A percentile compares a stretch with the other conserved stretches of the same genome.
Evolutionary conservation across 2,329 filamentous ascomycete genomes (phyloP).

Genomic region (Xylariaceae sp.): DNA sequence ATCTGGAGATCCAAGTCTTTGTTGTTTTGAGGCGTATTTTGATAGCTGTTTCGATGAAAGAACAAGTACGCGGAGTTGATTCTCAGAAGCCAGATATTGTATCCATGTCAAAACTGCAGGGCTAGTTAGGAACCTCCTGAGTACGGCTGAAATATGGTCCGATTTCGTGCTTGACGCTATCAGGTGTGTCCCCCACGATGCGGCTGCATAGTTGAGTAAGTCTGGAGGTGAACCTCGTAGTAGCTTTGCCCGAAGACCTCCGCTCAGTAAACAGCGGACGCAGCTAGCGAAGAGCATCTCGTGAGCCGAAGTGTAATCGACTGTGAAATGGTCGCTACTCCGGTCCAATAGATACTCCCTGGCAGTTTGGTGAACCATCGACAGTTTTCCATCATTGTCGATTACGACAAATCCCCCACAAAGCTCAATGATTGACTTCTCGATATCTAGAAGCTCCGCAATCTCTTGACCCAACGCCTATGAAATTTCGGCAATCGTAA

Average conservation of each 20-base stretch:
- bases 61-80: constrained; percentile 26
- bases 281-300: constrained; percentile 20
- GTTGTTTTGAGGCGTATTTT: constrained; percentile 13
- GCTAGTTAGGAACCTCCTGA: constrained; percentile 24
- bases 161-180: neutral
- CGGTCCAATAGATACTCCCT: constrained; percentile 30
- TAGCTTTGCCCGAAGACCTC: constrained; percentile 11
- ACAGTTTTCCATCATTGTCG: constrained; percentile 26
- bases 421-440: constrained; percentile 23
- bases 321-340: constrained; percentile 6
- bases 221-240: constrained; percentile 5
- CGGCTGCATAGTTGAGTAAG: constrained; percentile 23
- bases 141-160: constrained; percentile 12
- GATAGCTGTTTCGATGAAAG: constrained; percentile 25
- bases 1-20: neutral
- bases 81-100: constrained; percentile 21
- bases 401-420: constrained; percentile 32
- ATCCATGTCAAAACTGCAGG: constrained; percentile 33
- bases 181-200: constrained; percentile 26
- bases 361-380: constrained; percentile 34
- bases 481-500: constrained; percentile 23
- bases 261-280: constrained; percentile 17
- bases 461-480: constrained; percentile 20
- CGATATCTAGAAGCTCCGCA: constrained; percentile 23
- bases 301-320: constrained; percentile 18